Conservation (phyloP, 371 early-diverging fungal species). For the Sporodiniella umbellata region DNA sequence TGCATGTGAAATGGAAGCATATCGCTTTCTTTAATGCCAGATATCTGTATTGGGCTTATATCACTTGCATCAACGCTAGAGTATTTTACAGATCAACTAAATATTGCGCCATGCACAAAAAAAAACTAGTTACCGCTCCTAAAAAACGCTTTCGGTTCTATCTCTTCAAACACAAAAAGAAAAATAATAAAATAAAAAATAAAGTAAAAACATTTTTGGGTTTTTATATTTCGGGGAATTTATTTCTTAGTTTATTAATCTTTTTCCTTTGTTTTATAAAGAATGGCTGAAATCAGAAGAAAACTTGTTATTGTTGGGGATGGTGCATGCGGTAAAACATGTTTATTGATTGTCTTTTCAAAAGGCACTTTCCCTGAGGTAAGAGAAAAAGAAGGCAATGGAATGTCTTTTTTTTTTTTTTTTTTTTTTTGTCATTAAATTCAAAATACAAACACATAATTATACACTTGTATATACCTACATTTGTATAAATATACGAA, state of each 20-base stretch:
- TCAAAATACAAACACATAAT: background rate
- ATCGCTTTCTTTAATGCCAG: no score
- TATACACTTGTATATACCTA: no score
- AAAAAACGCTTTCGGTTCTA: background rate
- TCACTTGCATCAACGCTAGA: no score
- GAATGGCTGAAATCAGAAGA: constrained; percentile 82
- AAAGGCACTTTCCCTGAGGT: constrained; percentile 92
- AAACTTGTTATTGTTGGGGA: constrained; percentile 97
- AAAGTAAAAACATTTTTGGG: background rate
- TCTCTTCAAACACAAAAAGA: background rate
- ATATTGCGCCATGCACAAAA: no score
- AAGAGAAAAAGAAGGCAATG: constrained; percentile 1
- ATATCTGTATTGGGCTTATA: no score
- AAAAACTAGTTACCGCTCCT: no score
- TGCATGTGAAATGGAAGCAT: no score
- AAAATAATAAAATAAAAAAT: background rate
- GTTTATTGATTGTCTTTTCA: constrained; percentile 90
- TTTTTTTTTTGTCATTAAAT: no score
- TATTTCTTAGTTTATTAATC: background rate
- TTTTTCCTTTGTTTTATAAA: constrained; percentile 2
- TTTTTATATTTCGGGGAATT: background rate
- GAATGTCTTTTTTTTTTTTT: background rate
- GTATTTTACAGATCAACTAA: no score
- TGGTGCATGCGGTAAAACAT: constrained; percentile 97
- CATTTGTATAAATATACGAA: background rate